These are phyloP conservation scores for Oenanthe javanica DNA, from an alignment of 140 eudicot species.

Conservation along the genomic window DNA sequence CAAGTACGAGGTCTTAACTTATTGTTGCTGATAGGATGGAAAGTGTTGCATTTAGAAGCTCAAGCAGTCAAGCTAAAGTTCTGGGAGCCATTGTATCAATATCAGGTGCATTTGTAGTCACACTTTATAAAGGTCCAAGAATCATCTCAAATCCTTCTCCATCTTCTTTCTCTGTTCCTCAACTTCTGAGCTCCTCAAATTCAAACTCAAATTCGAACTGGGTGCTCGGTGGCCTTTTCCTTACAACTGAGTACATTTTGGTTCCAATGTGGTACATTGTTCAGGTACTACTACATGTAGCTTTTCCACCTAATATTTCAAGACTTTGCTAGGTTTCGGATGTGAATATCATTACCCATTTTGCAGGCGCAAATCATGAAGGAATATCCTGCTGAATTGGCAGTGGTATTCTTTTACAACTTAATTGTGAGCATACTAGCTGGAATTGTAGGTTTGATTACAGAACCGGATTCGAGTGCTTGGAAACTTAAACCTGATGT, in stretches of 20 bases:
- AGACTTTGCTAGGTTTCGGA: not conserved
- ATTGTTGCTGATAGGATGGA: slow-evolving; percentile 58
- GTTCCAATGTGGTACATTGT: slow-evolving; percentile 88
- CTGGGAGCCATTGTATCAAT: slow-evolving; percentile 72
- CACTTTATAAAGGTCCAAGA: slow-evolving; percentile 72
- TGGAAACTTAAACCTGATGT: slow-evolving; percentile 61
- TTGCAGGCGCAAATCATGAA: slow-evolving; percentile 75
- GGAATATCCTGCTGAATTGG: slow-evolving; percentile 76
- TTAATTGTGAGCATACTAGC: slow-evolving; percentile 59
- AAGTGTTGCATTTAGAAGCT: slow-evolving; percentile 49
- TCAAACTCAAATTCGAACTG: slow-evolving; percentile 31
- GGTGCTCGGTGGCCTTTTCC: slow-evolving; percentile 44
- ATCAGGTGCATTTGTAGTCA: slow-evolving; percentile 77
- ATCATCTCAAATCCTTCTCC: slow-evolving; percentile 23
- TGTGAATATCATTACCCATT: not conserved
- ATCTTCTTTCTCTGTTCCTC: slow-evolving; percentile 13
- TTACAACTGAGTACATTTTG: slow-evolving; percentile 4
- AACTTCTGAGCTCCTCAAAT: slow-evolving; percentile 16
- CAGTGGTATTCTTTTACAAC: slow-evolving; percentile 86
- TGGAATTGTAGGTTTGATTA: slow-evolving; percentile 44
- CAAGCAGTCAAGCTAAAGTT: slow-evolving; percentile 64
- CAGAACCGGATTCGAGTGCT: slow-evolving; percentile 48
- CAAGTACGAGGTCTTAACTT: not conserved
- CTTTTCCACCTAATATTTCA: not conserved
- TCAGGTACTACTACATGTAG: slow-evolving; percentile 39